phyloP scores from a whole-genome alignment of 306 rosid genomes.

The Potentilla sterilis region DNA sequence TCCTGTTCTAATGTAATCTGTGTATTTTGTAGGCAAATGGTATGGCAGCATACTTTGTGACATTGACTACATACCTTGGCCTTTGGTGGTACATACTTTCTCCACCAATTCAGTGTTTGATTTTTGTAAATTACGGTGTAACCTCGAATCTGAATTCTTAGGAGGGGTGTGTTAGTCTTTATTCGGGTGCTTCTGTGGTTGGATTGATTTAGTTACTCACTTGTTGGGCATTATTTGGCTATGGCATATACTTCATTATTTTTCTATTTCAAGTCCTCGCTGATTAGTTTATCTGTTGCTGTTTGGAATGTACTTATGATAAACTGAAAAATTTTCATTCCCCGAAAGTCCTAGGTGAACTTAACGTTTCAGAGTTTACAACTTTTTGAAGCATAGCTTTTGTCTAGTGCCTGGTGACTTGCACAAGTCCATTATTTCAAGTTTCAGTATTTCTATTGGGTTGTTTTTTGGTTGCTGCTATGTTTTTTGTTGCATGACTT shows the following conservation, averaged over 20 bases:
- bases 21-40: conserved; percentile 74
- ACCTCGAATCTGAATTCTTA: background rate
- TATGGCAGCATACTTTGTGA: conserved; percentile 64
- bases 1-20: background rate
- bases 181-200: background rate
- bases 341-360: background rate
- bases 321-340: background rate
- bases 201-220: background rate
- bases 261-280: background rate
- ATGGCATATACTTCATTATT: background rate
- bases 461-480: background rate
- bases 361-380: background rate
- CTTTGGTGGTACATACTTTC: conserved; percentile 73
- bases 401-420: background rate
- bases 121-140: background rate
- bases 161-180: background rate
- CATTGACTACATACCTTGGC: conserved; percentile 61
- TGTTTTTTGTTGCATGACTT: background rate
- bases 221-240: background rate
- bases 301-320: background rate
- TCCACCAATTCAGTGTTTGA: background rate
- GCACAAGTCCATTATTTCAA: background rate
- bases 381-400: background rate
- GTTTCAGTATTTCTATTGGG: background rate
- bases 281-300: background rate